Evolutionary conservation across 441 rosid species (phyloP).

Genomic region (Daphne laureola): DNA sequence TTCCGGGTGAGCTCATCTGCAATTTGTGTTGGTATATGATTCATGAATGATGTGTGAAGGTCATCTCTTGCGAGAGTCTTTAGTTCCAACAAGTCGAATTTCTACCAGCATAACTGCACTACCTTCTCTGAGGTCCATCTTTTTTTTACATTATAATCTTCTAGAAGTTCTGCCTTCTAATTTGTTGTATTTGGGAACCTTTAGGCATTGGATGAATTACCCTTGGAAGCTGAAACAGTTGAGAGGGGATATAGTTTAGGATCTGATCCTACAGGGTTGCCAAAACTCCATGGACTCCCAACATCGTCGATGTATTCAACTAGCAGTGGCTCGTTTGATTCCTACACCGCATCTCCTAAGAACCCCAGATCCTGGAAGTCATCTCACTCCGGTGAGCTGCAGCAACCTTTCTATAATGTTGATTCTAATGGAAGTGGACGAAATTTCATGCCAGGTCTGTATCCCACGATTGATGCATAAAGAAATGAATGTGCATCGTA

Average conservation of each 20-base stretch:
- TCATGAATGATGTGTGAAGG: neutral
- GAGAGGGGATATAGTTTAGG: conserved; percentile 68
- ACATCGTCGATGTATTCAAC: conserved; percentile 49
- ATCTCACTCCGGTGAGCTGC: no score
- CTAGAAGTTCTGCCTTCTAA: no score
- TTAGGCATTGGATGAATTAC: conserved; percentile 86
- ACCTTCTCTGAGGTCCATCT: no score
- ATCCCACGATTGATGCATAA: conserved; percentile 15
- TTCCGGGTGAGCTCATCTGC: conserved; percentile 54
- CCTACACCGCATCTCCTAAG: conserved; percentile 35
- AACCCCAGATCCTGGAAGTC: conserved; percentile 42
- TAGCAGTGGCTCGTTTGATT: conserved; percentile 40
- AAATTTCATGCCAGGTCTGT: conserved; percentile 14
- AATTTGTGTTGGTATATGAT: conserved; percentile 4
- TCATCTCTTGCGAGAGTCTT: neutral
- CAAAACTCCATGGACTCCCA: conserved; percentile 58
- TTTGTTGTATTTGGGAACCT: no score
- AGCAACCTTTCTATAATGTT: neutral
- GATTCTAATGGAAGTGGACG: conserved; percentile 16
- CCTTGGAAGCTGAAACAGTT: conserved; percentile 77
- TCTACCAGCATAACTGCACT: no score
- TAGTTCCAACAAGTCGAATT: no score
- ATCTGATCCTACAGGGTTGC: conserved; percentile 54
- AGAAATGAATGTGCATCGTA: conserved; percentile 7
- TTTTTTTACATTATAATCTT: no score